A percentile compares a stretch with the other conserved stretches of the same genome.
phyloP scores from a whole-genome alignment of 441 rosid genomes.

The Pelargonium cotyledonis region DNA sequence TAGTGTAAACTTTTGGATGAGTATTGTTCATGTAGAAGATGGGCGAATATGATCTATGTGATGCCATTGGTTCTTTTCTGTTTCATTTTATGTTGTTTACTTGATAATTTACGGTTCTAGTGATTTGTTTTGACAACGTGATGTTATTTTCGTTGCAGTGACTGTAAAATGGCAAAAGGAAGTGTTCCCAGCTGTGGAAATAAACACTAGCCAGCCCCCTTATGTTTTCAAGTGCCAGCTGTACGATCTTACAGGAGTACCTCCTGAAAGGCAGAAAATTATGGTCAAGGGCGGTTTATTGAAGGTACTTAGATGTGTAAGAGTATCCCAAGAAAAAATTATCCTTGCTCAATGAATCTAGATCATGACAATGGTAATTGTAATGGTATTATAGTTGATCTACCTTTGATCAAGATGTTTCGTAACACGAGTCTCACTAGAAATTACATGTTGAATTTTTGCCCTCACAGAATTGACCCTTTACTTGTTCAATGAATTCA shows the following conservation, averaged over 20 bases:
- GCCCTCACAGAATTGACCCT: no score
- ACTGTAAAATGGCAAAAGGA: constrained; percentile 96
- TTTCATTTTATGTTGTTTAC: not conserved
- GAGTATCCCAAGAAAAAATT: not conserved
- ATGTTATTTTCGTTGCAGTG: constrained; percentile 35
- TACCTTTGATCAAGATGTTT: not conserved
- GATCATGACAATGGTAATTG: not conserved
- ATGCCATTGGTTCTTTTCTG: not conserved
- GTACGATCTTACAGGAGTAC: constrained; percentile 89
- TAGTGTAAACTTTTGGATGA: not conserved
- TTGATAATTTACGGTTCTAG: not conserved
- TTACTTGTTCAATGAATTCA: no score
- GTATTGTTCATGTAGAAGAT: not conserved
- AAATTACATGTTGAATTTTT: no score
- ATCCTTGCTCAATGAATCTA: constrained; percentile 5
- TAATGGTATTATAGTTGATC: not conserved
- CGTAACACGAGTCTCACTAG: no score
- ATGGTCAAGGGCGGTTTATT: constrained; percentile 95
- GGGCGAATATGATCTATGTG: not conserved
- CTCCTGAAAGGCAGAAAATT: constrained; percentile 96
- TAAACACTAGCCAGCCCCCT: constrained; percentile 69
- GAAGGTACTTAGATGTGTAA: constrained; percentile 42
- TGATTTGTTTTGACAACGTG: not conserved
- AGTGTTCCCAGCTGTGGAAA: constrained; percentile 67
- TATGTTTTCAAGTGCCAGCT: constrained; percentile 83